Conservation (phyloP, 164 flowering plant species). For the Brasenia schreberi region DNA sequence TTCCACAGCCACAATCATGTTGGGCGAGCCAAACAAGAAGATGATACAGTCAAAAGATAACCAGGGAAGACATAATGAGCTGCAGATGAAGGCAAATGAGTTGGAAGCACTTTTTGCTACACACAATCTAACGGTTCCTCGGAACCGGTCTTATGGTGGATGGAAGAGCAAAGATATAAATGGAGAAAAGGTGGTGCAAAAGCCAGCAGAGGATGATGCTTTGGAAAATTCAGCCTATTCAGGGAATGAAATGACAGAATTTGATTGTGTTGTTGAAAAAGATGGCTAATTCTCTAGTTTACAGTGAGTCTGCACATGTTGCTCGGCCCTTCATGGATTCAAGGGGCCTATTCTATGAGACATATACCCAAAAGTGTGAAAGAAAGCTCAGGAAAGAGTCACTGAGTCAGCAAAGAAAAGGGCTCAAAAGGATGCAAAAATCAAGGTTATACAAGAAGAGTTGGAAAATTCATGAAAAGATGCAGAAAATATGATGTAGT, state of each 20-base stretch:
- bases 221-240: neutral
- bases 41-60: constrained; percentile 61
- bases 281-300: constrained; percentile 19
- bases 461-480: too few species aligned
- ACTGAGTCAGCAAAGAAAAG: constrained; percentile 58
- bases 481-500: too few species aligned
- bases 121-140: constrained; percentile 79
- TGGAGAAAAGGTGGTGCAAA: neutral
- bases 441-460: constrained; percentile 83
- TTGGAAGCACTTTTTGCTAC: constrained; percentile 97
- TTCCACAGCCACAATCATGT: constrained; percentile 8
- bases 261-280: constrained; percentile 21
- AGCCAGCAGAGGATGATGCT: neutral
- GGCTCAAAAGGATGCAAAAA: constrained; percentile 76
- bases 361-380: constrained; percentile 80
- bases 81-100: constrained; percentile 86
- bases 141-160: constrained; percentile 44
- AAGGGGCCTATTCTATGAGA: constrained; percentile 69
- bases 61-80: constrained; percentile 80
- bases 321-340: constrained; percentile 42
- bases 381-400: constrained; percentile 75
- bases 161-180: constrained; percentile 45
- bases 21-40: constrained; percentile 51
- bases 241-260: constrained; percentile 7
- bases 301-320: constrained; percentile 19